phyloP scores from a whole-genome alignment of 805 yeast genomes.

The Lipomyces lipofer region DNA sequence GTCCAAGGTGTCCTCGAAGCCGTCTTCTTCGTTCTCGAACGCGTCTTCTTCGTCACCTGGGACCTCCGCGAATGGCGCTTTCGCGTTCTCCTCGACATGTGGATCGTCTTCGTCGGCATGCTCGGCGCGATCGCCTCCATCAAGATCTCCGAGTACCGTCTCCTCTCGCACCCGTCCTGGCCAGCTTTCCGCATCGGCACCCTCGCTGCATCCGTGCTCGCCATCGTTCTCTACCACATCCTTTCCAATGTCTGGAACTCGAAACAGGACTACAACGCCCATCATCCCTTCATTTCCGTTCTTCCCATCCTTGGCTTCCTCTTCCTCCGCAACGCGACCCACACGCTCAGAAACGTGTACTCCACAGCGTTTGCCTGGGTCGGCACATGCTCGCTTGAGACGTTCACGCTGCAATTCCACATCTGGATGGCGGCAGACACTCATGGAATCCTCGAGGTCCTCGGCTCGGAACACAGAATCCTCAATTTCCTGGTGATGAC shows the following conservation, averaged over 20 bases:
- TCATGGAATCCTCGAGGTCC: constrained; percentile 26
- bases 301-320: constrained; percentile 31
- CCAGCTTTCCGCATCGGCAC: constrained; percentile 18
- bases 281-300: constrained; percentile 25
- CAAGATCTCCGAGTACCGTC: constrained; percentile 23
- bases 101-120: constrained; percentile 34
- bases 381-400: constrained; percentile 34
- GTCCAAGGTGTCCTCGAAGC: constrained; percentile 29
- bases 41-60: constrained; percentile 32
- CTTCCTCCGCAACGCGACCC: constrained; percentile 29
- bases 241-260: constrained; percentile 15
- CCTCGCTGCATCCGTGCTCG: constrained; percentile 20
- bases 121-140: constrained; percentile 30
- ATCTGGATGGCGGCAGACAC: constrained; percentile 36
- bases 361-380: constrained; percentile 33
- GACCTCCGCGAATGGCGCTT: constrained; percentile 35
- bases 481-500: constrained; percentile 23
- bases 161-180: constrained; percentile 23
- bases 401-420: constrained; percentile 35
- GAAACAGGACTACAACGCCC: constrained; percentile 29
- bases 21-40: constrained; percentile 27
- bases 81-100: constrained; percentile 32
- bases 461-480: constrained; percentile 6
- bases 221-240: constrained; percentile 16
- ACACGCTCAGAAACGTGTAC: constrained; percentile 25